A percentile compares a stretch with the other conserved stretches of the same genome.
phyloP scores from a whole-genome alignment of 331 rosid genomes.

The Dryas integrifolia region DNA sequence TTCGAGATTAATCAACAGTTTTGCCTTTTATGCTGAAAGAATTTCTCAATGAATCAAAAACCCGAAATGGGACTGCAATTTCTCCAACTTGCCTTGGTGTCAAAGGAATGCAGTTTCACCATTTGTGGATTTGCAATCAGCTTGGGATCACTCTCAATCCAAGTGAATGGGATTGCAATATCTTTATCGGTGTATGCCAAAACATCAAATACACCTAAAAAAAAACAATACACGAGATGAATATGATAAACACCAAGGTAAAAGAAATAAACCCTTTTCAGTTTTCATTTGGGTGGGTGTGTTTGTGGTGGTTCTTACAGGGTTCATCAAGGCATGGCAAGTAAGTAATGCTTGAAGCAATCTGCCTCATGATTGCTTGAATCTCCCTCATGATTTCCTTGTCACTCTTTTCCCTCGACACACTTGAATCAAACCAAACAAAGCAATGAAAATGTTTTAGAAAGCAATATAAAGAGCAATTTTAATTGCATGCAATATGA shows the following conservation, averaged over 20 bases:
- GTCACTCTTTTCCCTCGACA: constrained; percentile 92
- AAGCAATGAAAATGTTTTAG: neutral
- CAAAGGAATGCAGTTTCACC: constrained; percentile 98
- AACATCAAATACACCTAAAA: constrained; percentile 87
- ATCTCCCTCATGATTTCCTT: constrained; percentile 99
- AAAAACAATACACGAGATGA: neutral
- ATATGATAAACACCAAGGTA: neutral
- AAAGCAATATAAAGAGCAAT: neutral
- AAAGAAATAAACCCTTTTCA: neutral
- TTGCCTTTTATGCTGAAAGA: neutral
- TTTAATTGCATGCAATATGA: neutral
- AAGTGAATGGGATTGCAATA: constrained; percentile 89
- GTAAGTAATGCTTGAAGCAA: constrained; percentile 97
- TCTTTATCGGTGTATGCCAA: constrained; percentile 95
- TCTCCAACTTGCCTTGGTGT: constrained; percentile 69
- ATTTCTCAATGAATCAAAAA: neutral
- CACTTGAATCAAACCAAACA: constrained; percentile 39
- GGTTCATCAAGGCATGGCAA: constrained; percentile 95
- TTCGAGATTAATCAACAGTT: neutral
- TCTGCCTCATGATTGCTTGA: constrained; percentile 99
- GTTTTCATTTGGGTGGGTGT: neutral
- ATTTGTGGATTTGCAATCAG: constrained; percentile 93
- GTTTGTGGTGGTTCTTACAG: constrained; percentile 44
- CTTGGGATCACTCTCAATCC: constrained; percentile 98
- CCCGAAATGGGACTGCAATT: neutral